A percentile compares a stretch with the other conserved stretches of the same genome.
Conservation (phyloP, 2,329 filamentous ascomycete species). For the Biscogniauxia mediterranea region DNA sequence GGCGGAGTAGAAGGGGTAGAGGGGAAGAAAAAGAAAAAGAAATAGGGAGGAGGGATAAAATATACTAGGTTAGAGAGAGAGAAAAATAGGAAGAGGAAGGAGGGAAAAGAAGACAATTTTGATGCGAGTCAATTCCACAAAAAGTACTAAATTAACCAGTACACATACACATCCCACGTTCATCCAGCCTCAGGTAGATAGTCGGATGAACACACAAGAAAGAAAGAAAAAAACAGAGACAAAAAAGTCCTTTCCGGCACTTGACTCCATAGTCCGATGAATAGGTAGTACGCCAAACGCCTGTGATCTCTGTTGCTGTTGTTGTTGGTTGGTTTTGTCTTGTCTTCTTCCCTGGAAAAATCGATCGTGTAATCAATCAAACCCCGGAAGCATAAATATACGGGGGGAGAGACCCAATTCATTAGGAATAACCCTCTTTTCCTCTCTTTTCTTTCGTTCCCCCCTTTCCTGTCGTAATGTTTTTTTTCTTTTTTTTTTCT, state of each 20-base stretch:
- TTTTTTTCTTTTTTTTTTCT: too few relatives aligned
- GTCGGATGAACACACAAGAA: neutral
- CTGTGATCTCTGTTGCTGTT: neutral
- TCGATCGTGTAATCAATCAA: neutral
- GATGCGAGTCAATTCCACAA: neutral
- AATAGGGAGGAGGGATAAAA: neutral
- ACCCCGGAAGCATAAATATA: neutral
- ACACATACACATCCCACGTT: neutral
- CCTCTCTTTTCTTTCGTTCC: too few relatives aligned
- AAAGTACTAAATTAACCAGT: neutral
- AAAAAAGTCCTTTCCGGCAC: neutral
- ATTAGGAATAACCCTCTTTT: neutral
- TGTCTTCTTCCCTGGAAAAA: neutral
- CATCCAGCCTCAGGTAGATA: neutral
- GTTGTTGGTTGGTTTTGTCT: too few relatives aligned
- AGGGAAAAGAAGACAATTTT: neutral
- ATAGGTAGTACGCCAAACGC: conserved; percentile 4
- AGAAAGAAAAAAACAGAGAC: too few relatives aligned
- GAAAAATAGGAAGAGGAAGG: neutral
- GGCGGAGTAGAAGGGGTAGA: conserved; percentile 31
- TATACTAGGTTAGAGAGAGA: neutral
- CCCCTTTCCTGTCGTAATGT: too few relatives aligned
- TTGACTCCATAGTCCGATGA: neutral
- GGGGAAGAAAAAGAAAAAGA: neutral
- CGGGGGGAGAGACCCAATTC: neutral